Base-by-base conservation (phyloP, 2,329 filamentous ascomycete genomes). In the Drechmeria coniospora region DNA sequence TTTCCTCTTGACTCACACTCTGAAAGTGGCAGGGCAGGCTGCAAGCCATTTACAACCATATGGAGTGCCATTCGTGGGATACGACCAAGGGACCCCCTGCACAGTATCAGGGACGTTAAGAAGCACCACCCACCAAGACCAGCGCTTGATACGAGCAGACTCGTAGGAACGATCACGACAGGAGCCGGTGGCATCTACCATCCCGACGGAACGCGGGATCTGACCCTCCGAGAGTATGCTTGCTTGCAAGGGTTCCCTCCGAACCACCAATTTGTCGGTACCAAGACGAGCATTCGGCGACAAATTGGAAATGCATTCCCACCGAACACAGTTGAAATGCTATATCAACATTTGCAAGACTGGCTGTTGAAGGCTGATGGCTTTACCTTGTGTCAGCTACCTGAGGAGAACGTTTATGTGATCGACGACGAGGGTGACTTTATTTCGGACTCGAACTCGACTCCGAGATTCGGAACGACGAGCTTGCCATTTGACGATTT, bases 281-380 rank as follows among this genome's bases (percentile, higher is more conserved):
- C 47, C 0, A 45, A 49, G 12, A 51, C 46, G 1, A 47, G 43
- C 10, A 52, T 68, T 11, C 65, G 65, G 37, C 65, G 59, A 36
- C 79, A 84, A 45, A 79, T 87, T 36, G 81, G 81, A 0, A 87
- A 90, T 41, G 81, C 80, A 0, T 82, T 87, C 11, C 78, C 82
- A 0, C 70, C 79, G 0, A 54, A 54, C 16, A 62, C 65, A 0
- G 69, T 69, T 3, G 50, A 51, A 15, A 49, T 60, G 0, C 40
- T 72, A 0, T 69, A 63, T 34, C 42, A 45, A n/a, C 61, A 68
- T 26, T 39, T 72, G 7, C 47, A 57, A 12, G 35, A 45, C 6
- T 65, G 57, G 51, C 42, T 72, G 1, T 44, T 65, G 10, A 35
- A 44, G 2, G 42, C 55, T 13, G 66, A 71, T 29, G 44, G 50